These are phyloP conservation scores for Vaccinium macrocarpon DNA, from an alignment of 148 eudicot species.

Conservation along the genomic window DNA sequence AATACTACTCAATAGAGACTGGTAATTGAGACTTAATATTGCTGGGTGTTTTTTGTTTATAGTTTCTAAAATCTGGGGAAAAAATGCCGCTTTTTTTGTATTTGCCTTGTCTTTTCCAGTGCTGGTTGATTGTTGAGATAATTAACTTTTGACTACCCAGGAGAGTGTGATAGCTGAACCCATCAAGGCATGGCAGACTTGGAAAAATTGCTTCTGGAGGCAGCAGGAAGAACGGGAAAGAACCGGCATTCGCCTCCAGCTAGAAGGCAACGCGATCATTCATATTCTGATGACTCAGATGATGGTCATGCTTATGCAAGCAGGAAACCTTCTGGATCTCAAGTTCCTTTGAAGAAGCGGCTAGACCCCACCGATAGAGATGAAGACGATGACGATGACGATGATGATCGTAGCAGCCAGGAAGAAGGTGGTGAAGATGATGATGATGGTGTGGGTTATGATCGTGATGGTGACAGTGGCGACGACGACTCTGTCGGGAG, in stretches of 20 bases:
- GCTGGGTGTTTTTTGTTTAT: background rate
- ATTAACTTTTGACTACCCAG: background rate
- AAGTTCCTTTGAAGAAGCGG: conserved; percentile 86
- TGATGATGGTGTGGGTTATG: conserved; percentile 31
- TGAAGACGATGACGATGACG: conserved; percentile 44
- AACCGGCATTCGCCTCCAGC: conserved; percentile 70
- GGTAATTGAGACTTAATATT: background rate
- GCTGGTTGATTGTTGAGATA: conserved; percentile 3
- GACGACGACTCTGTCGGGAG: conserved; percentile 69
- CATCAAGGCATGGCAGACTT: conserved; percentile 67
- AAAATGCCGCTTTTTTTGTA: background rate
- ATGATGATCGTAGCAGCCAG: conserved; percentile 62
- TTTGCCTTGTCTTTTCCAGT: background rate
- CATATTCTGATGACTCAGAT: conserved; percentile 90
- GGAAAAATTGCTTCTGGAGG: conserved; percentile 84
- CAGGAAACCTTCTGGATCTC: conserved; percentile 72
- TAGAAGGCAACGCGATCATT: conserved; percentile 60
- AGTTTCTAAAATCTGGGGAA: background rate
- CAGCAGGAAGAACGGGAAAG: conserved; percentile 90
- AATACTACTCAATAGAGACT: background rate
- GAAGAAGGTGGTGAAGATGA: conserved; percentile 50
- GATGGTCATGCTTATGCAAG: conserved; percentile 64
- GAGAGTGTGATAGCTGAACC: background rate
- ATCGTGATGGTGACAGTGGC: conserved; percentile 58
- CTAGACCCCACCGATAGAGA: conserved; percentile 54